Evolutionary conservation across 345 rosid species (phyloP).

Genomic region (Sonneratia caseolaris): DNA sequence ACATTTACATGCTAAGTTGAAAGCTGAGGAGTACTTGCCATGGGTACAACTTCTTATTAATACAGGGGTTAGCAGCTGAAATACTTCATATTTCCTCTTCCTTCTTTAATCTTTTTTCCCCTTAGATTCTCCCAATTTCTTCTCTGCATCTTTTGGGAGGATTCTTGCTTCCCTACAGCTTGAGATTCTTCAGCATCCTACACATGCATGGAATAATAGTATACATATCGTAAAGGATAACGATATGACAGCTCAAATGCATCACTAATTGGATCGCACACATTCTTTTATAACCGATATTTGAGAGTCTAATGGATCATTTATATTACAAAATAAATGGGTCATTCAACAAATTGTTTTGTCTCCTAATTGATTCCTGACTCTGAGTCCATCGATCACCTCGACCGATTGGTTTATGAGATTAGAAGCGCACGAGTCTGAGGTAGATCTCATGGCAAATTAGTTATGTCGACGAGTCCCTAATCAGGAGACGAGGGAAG

Average conservation of each 20-base stretch:
- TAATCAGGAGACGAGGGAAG: background rate
- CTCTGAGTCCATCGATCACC: no score
- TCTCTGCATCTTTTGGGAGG: background rate
- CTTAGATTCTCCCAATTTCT: background rate
- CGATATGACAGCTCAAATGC: no score
- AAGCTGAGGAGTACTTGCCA: background rate
- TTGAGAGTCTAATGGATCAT: no score
- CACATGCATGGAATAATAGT: constrained; percentile 4
- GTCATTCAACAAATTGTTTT: background rate
- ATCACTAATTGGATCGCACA: no score
- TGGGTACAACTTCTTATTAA: background rate
- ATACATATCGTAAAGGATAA: background rate
- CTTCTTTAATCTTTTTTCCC: background rate
- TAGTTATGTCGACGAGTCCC: background rate
- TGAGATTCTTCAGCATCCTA: constrained; percentile 61
- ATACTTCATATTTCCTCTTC: no score
- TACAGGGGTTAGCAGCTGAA: no score
- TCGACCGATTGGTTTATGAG: background rate
- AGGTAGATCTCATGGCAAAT: background rate
- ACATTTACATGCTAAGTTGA: background rate
- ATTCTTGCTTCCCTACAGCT: constrained; percentile 12
- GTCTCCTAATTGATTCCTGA: background rate
- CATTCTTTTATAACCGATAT: no score
- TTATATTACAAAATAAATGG: background rate
- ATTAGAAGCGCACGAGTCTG: background rate